Conservation (phyloP, 257 asterid species). For the Solanum habrochaites region DNA sequence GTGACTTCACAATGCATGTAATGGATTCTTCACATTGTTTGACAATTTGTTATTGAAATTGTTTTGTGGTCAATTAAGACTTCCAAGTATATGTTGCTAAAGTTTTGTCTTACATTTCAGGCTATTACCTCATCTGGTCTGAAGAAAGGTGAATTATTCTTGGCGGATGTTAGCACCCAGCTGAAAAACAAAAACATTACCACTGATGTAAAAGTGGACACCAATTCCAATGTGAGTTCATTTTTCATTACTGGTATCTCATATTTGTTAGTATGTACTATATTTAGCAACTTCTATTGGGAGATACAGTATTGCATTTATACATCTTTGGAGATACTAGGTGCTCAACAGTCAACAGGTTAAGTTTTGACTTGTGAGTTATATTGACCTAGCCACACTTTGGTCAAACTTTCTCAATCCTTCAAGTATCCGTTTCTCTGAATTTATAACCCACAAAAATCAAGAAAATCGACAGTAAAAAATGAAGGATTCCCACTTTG, state of each 20-base stretch:
- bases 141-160: constrained; percentile 43
- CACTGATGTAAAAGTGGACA: constrained; percentile 53
- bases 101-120: constrained; percentile 13
- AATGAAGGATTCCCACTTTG: neutral
- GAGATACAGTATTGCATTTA: neutral
- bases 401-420: neutral
- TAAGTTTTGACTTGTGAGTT: neutral
- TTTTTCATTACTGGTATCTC: neutral
- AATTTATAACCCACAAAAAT: neutral
- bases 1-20: neutral
- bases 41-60: neutral
- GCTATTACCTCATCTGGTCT: constrained; percentile 48
- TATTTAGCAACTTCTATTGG: neutral
- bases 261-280: neutral
- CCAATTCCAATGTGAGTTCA: constrained; percentile 42
- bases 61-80: neutral
- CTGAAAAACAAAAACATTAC: constrained; percentile 52
- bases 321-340: neutral
- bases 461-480: neutral
- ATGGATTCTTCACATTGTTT: neutral
- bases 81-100: neutral
- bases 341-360: neutral
- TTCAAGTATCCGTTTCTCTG: neutral
- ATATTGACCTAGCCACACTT: neutral
- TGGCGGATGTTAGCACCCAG: constrained; percentile 51